Evolutionary conservation across 108 stramenopile species (phyloP).

Genomic region (Thalassiosira profunda): DNA sequence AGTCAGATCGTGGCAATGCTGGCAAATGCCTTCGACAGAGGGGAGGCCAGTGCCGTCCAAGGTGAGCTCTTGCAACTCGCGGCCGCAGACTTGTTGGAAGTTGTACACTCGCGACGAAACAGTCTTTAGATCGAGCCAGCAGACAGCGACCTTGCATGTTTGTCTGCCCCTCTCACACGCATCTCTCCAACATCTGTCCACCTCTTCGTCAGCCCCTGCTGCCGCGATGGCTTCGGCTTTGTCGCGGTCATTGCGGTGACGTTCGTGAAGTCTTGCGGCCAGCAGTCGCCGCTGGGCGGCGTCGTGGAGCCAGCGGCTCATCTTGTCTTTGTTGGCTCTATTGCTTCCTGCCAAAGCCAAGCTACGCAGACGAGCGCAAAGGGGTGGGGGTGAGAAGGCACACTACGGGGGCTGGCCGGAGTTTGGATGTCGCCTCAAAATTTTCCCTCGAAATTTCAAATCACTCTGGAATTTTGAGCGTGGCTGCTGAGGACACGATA

Average conservation of each 20-base stretch:
- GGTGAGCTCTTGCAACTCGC: conserved; percentile 2
- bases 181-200: conserved; percentile 13
- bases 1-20: conserved; percentile 10
- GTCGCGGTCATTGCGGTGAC: conserved; percentile 2
- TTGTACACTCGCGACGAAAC: conserved; percentile 28
- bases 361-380: too few species aligned
- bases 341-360: too few species aligned
- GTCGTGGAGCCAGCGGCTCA: conserved; percentile 16
- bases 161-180: conserved; percentile 20
- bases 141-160: conserved; percentile 15
- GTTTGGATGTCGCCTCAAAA: too few species aligned
- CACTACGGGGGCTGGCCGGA: too few species aligned
- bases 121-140: conserved; percentile 15
- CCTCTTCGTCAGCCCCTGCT: neutral
- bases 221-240: neutral
- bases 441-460: too few species aligned
- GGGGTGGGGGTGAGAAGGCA: too few species aligned
- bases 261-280: conserved; percentile 5
- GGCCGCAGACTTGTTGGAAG: conserved; percentile 11
- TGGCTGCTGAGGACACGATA: too few species aligned
- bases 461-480: too few species aligned
- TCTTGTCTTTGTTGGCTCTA: too few species aligned
- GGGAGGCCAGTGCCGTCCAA: conserved; percentile 27
- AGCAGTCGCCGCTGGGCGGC: conserved; percentile 11
- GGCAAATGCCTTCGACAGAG: conserved; percentile 1